Percentiles rank a stretch among this genome's conserved stretches.
These are phyloP conservation scores for Trametes pubescens DNA, from an alignment of 1,284 basidiomycete species.

Conservation along the genomic window DNA sequence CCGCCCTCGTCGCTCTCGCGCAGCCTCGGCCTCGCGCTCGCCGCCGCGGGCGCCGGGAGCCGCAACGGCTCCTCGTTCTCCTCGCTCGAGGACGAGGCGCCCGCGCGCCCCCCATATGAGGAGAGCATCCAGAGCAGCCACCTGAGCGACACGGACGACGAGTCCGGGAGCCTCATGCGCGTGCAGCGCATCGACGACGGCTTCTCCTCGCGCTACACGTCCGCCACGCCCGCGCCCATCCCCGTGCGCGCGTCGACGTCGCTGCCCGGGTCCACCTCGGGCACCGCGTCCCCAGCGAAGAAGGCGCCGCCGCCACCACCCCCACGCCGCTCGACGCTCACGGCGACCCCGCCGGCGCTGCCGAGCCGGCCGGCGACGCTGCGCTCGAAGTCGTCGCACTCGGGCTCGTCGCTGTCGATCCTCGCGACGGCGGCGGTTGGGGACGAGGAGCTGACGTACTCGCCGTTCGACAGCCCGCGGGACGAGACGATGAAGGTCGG, in stretches of 20 bases:
- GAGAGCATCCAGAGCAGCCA: slow-evolving; percentile 38
- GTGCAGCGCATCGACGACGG: slow-evolving; percentile 29
- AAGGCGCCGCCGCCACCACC: slow-evolving; percentile 43
- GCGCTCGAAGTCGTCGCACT: slow-evolving; percentile 36
- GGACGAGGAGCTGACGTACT: slow-evolving; percentile 46
- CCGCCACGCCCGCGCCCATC: slow-evolving; percentile 15
- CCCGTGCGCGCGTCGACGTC: slow-evolving; percentile 20
- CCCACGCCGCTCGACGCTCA: slow-evolving; percentile 36
- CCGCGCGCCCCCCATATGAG: slow-evolving; percentile 40
- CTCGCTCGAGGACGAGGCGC: slow-evolving; percentile 36
- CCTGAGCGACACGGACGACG: slow-evolving; percentile 27
- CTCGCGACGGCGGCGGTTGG: slow-evolving; percentile 35
- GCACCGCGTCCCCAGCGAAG: slow-evolving; percentile 22
- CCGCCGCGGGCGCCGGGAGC: slow-evolving; percentile 18
- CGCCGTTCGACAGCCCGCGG: slow-evolving; percentile 59
- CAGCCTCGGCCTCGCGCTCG: slow-evolving; percentile 13
- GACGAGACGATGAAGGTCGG: slow-evolving; percentile 39
- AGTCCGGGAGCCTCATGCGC: slow-evolving; percentile 29
- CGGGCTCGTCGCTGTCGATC: slow-evolving; percentile 33
- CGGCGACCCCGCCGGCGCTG: slow-evolving; percentile 26
- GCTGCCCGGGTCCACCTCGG: neutral
- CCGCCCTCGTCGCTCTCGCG: slow-evolving; percentile 27
- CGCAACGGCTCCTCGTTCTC: slow-evolving; percentile 28
- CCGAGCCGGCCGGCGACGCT: slow-evolving; percentile 33
- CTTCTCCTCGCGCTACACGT: slow-evolving; percentile 30